Evolutionary conservation across 495 filamentous ascomycete species (phyloP).

Genomic region (Lichenothelia convexa): DNA sequence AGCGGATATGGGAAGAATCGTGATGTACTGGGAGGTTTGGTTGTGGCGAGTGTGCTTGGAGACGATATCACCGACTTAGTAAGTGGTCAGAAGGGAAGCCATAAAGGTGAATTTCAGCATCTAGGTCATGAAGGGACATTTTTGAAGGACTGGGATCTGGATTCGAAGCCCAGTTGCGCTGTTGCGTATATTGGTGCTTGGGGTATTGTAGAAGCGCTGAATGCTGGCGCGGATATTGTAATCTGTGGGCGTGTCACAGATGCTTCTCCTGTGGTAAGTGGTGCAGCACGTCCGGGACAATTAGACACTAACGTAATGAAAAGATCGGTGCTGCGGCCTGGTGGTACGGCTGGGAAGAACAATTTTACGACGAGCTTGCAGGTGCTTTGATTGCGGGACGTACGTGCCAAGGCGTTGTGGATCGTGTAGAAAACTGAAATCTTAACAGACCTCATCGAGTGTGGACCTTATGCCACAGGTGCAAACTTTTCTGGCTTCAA

Average conservation of each 20-base stretch:
- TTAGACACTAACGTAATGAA: too few species aligned
- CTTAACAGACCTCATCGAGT: conserved; percentile 42
- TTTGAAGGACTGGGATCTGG: conserved; percentile 6
- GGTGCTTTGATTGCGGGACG: conserved; percentile 34
- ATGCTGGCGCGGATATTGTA: conserved; percentile 34
- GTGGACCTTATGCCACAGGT: conserved; percentile 35
- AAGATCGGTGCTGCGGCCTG: conserved; percentile 22
- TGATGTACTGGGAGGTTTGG: conserved; percentile 4
- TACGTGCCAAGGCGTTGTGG: too few species aligned
- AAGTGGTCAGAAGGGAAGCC: conserved; percentile 1
- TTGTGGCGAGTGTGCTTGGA: conserved; percentile 6
- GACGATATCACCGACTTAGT: conserved; percentile 8
- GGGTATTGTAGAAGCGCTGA: conserved; percentile 29
- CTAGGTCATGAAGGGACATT: conserved; percentile 3
- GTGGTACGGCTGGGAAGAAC: conserved; percentile 26
- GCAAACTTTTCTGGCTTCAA: conserved; percentile 40
- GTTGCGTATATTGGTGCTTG: conserved; percentile 28
- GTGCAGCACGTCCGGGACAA: too few species aligned
- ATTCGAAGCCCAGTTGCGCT: conserved; percentile 4
- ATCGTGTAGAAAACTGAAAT: too few species aligned
- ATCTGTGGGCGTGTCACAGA: conserved; percentile 38
- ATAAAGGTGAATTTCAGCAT: conserved; percentile 7
- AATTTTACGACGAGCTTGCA: conserved; percentile 29
- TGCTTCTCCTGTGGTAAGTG: conserved; percentile 31
- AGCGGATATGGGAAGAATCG: conserved; percentile 1